Evolutionary conservation across 345 rosid genomes (phyloP), one percentile per base, ranked within the genome.

Genomic region (Bruguiera sexangula): DNA sequence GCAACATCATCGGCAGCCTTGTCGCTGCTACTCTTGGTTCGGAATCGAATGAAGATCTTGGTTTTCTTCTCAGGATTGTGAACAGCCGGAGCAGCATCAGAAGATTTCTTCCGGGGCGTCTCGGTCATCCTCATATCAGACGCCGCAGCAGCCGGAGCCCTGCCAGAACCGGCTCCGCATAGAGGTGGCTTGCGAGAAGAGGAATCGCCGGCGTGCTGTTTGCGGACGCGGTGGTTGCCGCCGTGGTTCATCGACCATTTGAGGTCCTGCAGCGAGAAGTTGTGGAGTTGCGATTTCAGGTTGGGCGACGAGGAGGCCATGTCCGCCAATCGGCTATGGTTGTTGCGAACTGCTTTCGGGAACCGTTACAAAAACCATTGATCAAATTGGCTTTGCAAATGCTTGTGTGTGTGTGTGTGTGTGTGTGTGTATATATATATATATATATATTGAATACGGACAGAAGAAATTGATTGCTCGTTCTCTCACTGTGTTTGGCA

Each of bases 241-340:
- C 85, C 2, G 51, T 80, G 82, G 73, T 80, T 85, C 80, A 77
- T 72, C 10, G 85, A 75, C 96, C 92, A 89, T 66, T 78, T 82
- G 5, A 89, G 87, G 74, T 79, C 88, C 63, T 84, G 79, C 4
- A 89, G 69, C 6, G 89, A 76, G 63, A 89, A 89, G 78, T 89
- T 89, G 20, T 89, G 96, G 36, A 89, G 92, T 34, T 59, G 79
- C 18, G 88, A 66, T 34, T 87, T 89, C 69, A 74, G 68, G 60
- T 56, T 56, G 27, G 82, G 60, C 3, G 89, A 62, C 3, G 89
- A 80, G 48, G 89, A 85, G 53, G 77, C 76, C 81, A 79, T 80
- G 8, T 4, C 24, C 50, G 19, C 50, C 5, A 43, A 3, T 43
- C 18, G 50, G 19, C 50, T 43, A 43, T 43, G 50, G 6, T 43